Percentiles rank a stretch among this genome's conserved stretches.
These are phyloP conservation scores for Globisporangium okanoganense DNA, from an alignment of 352 stramenopile species.

Conservation along the genomic window DNA sequence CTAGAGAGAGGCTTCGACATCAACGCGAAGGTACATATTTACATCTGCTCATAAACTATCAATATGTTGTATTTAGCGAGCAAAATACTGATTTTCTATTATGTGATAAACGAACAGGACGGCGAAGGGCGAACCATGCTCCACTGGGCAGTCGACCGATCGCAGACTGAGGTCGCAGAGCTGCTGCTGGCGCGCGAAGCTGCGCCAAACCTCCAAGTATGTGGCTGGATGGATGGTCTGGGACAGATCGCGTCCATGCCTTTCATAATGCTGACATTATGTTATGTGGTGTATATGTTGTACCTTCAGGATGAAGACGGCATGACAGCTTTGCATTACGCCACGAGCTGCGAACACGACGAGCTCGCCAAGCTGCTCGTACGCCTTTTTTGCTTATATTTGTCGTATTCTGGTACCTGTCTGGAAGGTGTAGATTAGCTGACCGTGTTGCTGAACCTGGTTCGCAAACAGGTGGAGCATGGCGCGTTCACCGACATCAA, in stretches of 20 bases:
- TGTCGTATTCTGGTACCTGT: not conserved
- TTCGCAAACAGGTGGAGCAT: conserved; percentile 38
- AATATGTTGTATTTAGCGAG: not conserved
- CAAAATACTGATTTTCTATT: not conserved
- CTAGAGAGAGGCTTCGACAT: conserved; percentile 42
- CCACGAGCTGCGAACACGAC: conserved; percentile 67
- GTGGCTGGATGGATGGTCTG: not conserved
- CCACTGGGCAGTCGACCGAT: conserved; percentile 75
- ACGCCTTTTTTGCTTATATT: conserved; percentile 8
- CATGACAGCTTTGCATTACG: conserved; percentile 82
- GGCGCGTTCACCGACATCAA: conserved; percentile 55
- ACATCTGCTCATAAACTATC: not conserved
- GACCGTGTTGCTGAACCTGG: conserved; percentile 4
- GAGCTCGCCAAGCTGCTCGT: conserved; percentile 62
- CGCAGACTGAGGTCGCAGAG: conserved; percentile 45
- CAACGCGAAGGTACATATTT: conserved; percentile 37
- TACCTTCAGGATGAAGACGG: conserved; percentile 54
- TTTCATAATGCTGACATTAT: not conserved
- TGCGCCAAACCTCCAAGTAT: conserved; percentile 56
- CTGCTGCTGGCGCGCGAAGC: conserved; percentile 50
- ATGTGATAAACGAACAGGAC: conserved; percentile 35
- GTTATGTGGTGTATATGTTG: not conserved
- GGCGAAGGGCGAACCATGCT: conserved; percentile 77
- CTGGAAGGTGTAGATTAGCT: not conserved
- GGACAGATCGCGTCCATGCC: not conserved